Base-by-base conservation (phyloP, 2,329 filamentous ascomycete species). In the Verticillium alfalfae region DNA sequence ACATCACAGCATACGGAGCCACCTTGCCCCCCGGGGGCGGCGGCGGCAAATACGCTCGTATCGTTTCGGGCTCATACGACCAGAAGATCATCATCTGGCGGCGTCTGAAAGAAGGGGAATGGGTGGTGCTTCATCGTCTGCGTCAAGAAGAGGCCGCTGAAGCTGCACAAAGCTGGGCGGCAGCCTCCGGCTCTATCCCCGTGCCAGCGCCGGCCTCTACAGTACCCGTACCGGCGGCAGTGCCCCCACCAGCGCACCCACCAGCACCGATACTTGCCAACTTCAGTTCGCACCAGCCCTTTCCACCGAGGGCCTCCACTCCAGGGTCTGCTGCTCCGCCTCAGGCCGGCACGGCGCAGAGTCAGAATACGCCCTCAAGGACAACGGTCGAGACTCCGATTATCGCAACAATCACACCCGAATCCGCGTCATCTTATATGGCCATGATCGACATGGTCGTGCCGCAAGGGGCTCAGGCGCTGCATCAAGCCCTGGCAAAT, bases 71-170 rank as follows among this genome's bases (percentile, higher is more conserved):
- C 2, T 97, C 93, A 0, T 99, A 99, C 68, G 95, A 99, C 68
- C 92, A 97, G 76, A 93, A 88, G 12, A 92, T 99, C 67, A 93
- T 97, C 66, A 91, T 99, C 61, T 99, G 95, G 95, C 89, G 91
- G 67, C 88, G 92, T 64, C 90, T 96, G 66, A 85, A 87, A 66
- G 88, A 95, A 66, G 93, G 93, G 2, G 85, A 90, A 34, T 98
- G 95, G 93, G 88, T 88, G 67, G 86, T 88, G 60, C 87, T 87
- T 38, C 91, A 94, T 66, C 85, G 86, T 55, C 80, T 96, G 10
- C 84, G 87, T 45, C 92, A 96, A 71, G 89, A 91, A 70, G 88
- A 91, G 62, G 89, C 87, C 2, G 83, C 85, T 0, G 74, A 77
- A 1, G 79, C 82, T 16, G 85, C 85, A 36, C 66, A 72, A 31